Base-by-base conservation (phyloP, 2,329 filamentous ascomycete genomes). In the Paradendryphiella salina region DNA sequence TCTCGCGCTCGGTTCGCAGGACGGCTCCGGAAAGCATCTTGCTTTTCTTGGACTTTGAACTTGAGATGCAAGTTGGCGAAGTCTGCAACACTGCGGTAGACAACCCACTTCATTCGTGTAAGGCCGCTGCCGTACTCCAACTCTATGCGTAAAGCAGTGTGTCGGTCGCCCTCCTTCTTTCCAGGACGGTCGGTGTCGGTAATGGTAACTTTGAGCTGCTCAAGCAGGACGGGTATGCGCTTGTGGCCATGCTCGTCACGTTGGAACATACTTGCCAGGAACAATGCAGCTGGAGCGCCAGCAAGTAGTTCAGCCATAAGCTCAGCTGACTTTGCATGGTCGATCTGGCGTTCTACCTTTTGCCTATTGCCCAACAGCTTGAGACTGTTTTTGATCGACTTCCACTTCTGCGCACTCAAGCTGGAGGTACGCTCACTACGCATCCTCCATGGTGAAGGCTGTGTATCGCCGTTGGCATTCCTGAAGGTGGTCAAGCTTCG, bases 261-360 rank as follows among this genome's bases (percentile, higher is more conserved):
- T 75, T 97, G 94, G 64, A 97, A 94, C 89, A 97, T 96, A 68
- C 92, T 96, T 6, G 94, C 94, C 44, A 99, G 78, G 74, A 99
- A 96, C 51, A 99, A 79, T 15, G 93, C 94, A 18, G 94, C 94
- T 3, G 94, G 94, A 1, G 92, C 90, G 46, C 91, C 94, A 35
- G 94, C 95, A 40, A 94, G 84, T 31, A 99, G 79, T 73, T 99
- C 94, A 1, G 94, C 94, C 83, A 99, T 93, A 38, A 99, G 80
- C 72, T 99, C 94, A 2, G 94, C 91, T 8, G 93, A 97, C 72
- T 97, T 99, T 67, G 89, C 87, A 68, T 94, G 91, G 71, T 99
- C 94, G 54, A 96, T 88, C 36, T 88, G 87, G 47, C 82, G 81
- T 54, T 96, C 90, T 46, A 90, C 88, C 71, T 89, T 96, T 72